Evolutionary conservation across 2,329 filamentous ascomycete species (phyloP).

Genomic region (Aspergillus sp.): DNA sequence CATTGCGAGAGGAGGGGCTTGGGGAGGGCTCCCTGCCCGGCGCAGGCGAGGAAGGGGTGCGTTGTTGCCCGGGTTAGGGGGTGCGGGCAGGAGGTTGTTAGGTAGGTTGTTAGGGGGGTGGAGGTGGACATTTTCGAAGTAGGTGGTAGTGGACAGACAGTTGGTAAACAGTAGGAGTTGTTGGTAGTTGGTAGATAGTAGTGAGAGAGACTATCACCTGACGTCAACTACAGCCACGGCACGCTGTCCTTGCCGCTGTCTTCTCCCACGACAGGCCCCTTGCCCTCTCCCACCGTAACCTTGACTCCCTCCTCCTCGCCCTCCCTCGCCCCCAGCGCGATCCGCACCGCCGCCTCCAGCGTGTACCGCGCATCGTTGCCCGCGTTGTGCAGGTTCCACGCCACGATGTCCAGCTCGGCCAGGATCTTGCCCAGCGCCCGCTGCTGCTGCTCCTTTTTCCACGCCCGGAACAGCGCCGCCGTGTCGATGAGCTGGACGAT

Average conservation of each 20-base stretch:
- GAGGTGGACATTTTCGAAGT: constrained; percentile 14
- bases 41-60: constrained; percentile 55
- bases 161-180: no score
- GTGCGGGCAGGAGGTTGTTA: constrained; percentile 42
- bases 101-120: constrained; percentile 46
- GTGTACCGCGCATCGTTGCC: constrained; percentile 80
- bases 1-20: constrained; percentile 51
- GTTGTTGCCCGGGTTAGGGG: constrained; percentile 52
- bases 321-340: constrained; percentile 20
- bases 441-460: constrained; percentile 45
- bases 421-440: constrained; percentile 55
- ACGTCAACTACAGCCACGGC: no score
- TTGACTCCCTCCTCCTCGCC: background rate
- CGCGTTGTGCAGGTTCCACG: constrained; percentile 69
- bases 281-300: background rate
- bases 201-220: no score
- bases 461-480: constrained; percentile 56
- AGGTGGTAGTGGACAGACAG: background rate
- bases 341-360: constrained; percentile 60
- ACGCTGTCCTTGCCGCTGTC: background rate
- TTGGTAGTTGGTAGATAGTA: no score
- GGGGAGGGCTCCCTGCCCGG: constrained; percentile 53
- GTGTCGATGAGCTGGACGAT: constrained; percentile 65
- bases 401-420: constrained; percentile 51
- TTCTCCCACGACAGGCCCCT: background rate